A percentile compares a stretch with the other conserved stretches of the same genome.
These are phyloP conservation scores for Fraxinus nigra DNA, from an alignment of 305 asterid species.

Conservation along the genomic window DNA sequence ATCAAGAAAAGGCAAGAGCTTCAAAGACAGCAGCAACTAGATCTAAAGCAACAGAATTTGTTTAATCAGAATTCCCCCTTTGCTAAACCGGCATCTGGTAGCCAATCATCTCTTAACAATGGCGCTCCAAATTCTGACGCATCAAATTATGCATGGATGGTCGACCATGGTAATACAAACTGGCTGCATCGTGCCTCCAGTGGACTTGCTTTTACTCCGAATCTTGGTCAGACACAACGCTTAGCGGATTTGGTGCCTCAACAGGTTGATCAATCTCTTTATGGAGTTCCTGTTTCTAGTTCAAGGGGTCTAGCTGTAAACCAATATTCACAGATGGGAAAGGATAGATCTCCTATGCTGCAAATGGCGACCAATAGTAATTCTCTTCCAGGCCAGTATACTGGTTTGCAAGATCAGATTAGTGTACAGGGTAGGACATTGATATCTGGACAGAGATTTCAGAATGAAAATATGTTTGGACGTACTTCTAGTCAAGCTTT, in stretches of 20 bases:
- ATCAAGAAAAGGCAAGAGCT: conserved; percentile 84
- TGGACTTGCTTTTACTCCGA: conserved; percentile 38
- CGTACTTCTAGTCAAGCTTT: conserved; percentile 42
- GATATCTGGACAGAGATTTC: conserved; percentile 48
- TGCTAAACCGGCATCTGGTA: conserved; percentile 53
- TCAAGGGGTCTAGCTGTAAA: conserved; percentile 59
- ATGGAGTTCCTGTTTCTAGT: conserved; percentile 76
- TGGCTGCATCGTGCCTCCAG: conserved; percentile 62
- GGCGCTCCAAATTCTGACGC: conserved; percentile 52
- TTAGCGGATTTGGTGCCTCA: conserved; percentile 50
- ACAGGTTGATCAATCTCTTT: conserved; percentile 79
- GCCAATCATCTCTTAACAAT: conserved; percentile 45
- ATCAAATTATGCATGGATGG: conserved; percentile 44
- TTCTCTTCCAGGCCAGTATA: conserved; percentile 47
- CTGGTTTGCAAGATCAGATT: conserved; percentile 40
- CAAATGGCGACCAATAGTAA: conserved; percentile 48
- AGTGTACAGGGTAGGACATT: conserved; percentile 42
- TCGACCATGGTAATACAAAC: conserved; percentile 51
- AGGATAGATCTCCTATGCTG: conserved; percentile 46
- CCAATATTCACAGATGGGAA: conserved; percentile 53
- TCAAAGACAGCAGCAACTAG: conserved; percentile 78
- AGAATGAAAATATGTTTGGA: conserved; percentile 45
- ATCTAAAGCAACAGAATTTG: conserved; percentile 48
- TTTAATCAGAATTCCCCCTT: conserved; percentile 45
- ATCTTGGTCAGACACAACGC: conserved; percentile 50